Conservation (phyloP, 1,284 basidiomycete genomes). For the Volvariella surrecta region DNA sequence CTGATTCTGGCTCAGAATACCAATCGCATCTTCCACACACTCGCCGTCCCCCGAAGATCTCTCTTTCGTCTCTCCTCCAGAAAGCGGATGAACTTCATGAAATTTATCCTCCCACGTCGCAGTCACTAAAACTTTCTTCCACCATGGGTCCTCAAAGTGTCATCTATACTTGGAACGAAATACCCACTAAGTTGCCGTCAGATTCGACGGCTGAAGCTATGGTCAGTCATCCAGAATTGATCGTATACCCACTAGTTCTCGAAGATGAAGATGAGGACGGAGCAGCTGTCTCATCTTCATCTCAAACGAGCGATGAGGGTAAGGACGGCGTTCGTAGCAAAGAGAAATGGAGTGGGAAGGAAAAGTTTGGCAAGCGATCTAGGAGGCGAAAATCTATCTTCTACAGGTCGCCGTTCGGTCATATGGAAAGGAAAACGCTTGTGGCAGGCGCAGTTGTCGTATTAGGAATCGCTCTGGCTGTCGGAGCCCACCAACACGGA, state of each 20-base stretch:
- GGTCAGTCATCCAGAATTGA: conserved; percentile 41
- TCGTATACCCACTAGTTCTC: conserved; percentile 42
- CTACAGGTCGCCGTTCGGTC: conserved; percentile 12
- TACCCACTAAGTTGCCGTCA: conserved; percentile 26
- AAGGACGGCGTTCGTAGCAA: conserved; percentile 13
- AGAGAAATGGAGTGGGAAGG: conserved; percentile 10
- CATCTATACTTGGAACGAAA: conserved; percentile 50
- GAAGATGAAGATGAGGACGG: conserved; percentile 14
- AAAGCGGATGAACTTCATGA: conserved; percentile 28
- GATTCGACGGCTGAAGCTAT: conserved; percentile 59
- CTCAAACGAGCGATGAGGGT: no score
- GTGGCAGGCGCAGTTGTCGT: conserved; percentile 57
- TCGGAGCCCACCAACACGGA: conserved; percentile 30
- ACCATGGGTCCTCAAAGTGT: conserved; percentile 67
- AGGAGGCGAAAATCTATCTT: conserved; percentile 10
- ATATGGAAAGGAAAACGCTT: conserved; percentile 31
- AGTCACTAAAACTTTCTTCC: conserved; percentile 36
- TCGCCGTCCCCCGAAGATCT: conserved; percentile 12
- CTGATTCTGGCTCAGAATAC: neutral
- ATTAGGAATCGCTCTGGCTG: conserved; percentile 57
- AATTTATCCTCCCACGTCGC: conserved; percentile 26
- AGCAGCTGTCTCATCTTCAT: no score
- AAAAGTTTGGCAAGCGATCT: conserved; percentile 9
- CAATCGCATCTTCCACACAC: conserved; percentile 7
- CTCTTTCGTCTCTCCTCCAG: conserved; percentile 27